Evolutionary conservation across 2,329 filamentous ascomycete species (phyloP).

Genomic region (Colletotrichum sp.): DNA sequence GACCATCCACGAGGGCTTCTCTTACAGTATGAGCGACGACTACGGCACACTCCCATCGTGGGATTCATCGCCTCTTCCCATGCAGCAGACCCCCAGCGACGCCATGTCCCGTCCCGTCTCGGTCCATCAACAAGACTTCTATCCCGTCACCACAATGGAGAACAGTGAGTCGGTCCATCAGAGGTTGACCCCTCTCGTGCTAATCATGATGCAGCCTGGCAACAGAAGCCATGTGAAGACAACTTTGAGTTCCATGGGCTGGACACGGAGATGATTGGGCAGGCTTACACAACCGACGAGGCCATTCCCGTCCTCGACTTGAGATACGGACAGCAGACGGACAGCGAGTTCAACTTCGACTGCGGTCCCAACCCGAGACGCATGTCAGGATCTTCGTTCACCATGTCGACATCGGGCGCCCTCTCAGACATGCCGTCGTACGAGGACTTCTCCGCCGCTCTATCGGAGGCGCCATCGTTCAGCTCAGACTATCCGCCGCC

Average conservation of each 20-base stretch:
- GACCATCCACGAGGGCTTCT: conserved; percentile 67
- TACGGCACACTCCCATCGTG: conserved; percentile 59
- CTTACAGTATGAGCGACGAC: conserved; percentile 61
- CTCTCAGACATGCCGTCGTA: conserved; percentile 74
- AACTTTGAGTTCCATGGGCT: conserved; percentile 59
- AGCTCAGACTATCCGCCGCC: conserved; percentile 69
- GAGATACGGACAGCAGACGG: conserved; percentile 53
- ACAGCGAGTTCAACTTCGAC: conserved; percentile 59
- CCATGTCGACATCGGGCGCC: conserved; percentile 69
- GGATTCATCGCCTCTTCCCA: conserved; percentile 60
- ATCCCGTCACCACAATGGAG: conserved; percentile 53
- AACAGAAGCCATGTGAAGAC: conserved; percentile 62
- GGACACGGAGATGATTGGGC: conserved; percentile 66
- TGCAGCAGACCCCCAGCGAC: conserved; percentile 57
- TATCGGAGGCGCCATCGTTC: conserved; percentile 73
- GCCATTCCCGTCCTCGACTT: conserved; percentile 67
- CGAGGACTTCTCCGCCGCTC: conserved; percentile 71
- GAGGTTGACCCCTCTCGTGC: not conserved
- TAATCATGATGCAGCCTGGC: conserved; percentile 39
- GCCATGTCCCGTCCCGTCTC: conserved; percentile 59
- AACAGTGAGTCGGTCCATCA: conserved; percentile 45
- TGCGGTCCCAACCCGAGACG: conserved; percentile 61
- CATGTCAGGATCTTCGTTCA: conserved; percentile 77
- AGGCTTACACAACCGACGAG: conserved; percentile 68
- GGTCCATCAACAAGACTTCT: conserved; percentile 61